Conservation (phyloP, 148 eudicot species). For the Bassia scoparia region DNA sequence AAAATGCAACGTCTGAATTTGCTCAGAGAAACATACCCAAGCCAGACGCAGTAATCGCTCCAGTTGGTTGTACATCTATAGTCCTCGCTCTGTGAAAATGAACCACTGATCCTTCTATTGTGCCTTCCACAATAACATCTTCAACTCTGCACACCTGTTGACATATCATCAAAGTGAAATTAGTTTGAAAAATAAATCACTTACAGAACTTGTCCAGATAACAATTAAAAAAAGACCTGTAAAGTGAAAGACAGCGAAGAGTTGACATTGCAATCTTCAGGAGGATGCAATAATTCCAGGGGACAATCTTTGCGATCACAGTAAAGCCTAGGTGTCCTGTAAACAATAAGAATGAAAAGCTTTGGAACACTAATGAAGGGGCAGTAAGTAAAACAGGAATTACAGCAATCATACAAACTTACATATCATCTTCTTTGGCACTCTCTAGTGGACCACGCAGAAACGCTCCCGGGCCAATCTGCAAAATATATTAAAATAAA, state of each 20-base stretch:
- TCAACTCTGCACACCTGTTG: slow-evolving; percentile 91
- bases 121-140: slow-evolving; percentile 82
- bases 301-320: slow-evolving; percentile 82
- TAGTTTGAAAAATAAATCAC: not conserved
- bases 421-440: slow-evolving; percentile 61
- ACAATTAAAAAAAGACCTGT: slow-evolving; percentile 49
- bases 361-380: not conserved
- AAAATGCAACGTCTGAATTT: not conserved
- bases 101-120: slow-evolving; percentile 81
- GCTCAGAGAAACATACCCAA: slow-evolving; percentile 51
- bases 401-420: slow-evolving; percentile 30
- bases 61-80: slow-evolving; percentile 53
- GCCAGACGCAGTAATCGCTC: slow-evolving; percentile 73
- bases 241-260: slow-evolving; percentile 85
- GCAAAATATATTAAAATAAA: slow-evolving; percentile 23
- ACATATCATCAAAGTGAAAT: slow-evolving; percentile 16
- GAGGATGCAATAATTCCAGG: slow-evolving; percentile 77
- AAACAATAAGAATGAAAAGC: slow-evolving; percentile 13
- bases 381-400: not conserved
- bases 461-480: slow-evolving; percentile 91
- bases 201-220: not conserved
- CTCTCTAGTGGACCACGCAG: slow-evolving; percentile 77
- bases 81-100: slow-evolving; percentile 93
- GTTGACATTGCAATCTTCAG: slow-evolving; percentile 97
- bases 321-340: slow-evolving; percentile 73